Evolutionary conservation across 192 early-diverging fungal species (phyloP), one percentile per base, ranked within the genome.

Genomic region (Umbelopsis ramanniana): DNA sequence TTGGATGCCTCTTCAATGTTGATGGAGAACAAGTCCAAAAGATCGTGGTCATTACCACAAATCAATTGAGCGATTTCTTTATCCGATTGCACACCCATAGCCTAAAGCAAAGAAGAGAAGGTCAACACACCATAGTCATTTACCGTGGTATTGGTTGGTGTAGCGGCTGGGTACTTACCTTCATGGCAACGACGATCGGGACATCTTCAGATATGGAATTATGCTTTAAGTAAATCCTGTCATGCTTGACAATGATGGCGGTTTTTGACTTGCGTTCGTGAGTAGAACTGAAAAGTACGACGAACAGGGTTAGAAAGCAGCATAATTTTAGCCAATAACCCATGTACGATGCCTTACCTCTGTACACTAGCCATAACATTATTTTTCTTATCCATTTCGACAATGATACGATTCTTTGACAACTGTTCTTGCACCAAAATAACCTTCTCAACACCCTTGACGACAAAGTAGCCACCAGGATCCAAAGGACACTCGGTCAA

Each of bases 381-480:
- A 5, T 92, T 93, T 72, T 89, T 94, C 26, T 89, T 84, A 77
- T 98, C 96, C 6, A 82, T 83, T 63, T 97, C 94, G 19, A 98
- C 92, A 77, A 99, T 95, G 71, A 99, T 99, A 79, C 97, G 88
- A 84, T 99, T 99, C 77, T 99, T 99, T 23, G 95, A 96, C 81
- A 99, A 86, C 74, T 99, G 97, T 86, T 99, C 97, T 81, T 99
- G 97, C 43, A 99, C 95, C 54, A 99, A 75, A 85, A 97, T 96
- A 5, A 99, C 95, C 83, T 98, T 99, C 77, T 99, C 97, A 1
- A 91, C 92, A 24, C 97, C 97, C 29, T 95, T 91, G 71, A 97
- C 93, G 45, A 99, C 88, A 87, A 99, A 99, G 79, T 99, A 99
- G 35, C 97, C 97, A 47, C 90, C 97, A 4, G 97, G 97, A 83